Evolutionary conservation across 1,284 basidiomycete genomes (phyloP).

Genomic region (Anthracocystis panici-leucophaei): DNA sequence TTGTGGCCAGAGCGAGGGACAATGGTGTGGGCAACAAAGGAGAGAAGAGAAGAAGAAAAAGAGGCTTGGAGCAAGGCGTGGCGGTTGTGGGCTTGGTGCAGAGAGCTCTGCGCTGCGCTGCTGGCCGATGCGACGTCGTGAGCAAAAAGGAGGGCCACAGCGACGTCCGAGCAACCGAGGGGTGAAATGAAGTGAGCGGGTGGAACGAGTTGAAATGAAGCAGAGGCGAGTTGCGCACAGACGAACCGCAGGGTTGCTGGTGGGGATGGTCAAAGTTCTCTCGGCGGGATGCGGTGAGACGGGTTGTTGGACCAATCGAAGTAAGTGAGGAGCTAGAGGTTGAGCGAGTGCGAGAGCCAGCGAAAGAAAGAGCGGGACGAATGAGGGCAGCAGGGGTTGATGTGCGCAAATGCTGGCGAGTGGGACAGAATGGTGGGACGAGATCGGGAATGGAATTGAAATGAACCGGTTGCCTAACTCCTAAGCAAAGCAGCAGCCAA

Average conservation of each 20-base stretch:
- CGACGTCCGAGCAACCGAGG: neutral
- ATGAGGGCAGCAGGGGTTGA: too few relatives aligned
- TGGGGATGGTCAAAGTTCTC: neutral
- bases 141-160: neutral
- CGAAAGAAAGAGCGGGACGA: neutral
- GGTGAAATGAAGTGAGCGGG: slow-evolving; percentile 2
- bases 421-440: slow-evolving; percentile 6
- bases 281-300: neutral
- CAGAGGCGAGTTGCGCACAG: slow-evolving; percentile 2
- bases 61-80: neutral
- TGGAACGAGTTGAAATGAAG: neutral
- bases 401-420: neutral
- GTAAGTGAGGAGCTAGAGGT: neutral
- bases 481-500: neutral
- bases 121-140: neutral
- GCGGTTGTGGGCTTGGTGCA: neutral
- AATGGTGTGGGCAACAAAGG: neutral
- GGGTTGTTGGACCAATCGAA: neutral
- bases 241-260: neutral
- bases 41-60: too few relatives aligned
- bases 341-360: neutral
- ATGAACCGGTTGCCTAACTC: neutral
- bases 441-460: neutral
- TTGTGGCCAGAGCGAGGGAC: neutral
- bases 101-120: neutral